Evolutionary conservation across 2,329 filamentous ascomycete genomes (phyloP), one percentile per base, ranked within the genome.

Genomic region (Chaetomiaceae sp.): DNA sequence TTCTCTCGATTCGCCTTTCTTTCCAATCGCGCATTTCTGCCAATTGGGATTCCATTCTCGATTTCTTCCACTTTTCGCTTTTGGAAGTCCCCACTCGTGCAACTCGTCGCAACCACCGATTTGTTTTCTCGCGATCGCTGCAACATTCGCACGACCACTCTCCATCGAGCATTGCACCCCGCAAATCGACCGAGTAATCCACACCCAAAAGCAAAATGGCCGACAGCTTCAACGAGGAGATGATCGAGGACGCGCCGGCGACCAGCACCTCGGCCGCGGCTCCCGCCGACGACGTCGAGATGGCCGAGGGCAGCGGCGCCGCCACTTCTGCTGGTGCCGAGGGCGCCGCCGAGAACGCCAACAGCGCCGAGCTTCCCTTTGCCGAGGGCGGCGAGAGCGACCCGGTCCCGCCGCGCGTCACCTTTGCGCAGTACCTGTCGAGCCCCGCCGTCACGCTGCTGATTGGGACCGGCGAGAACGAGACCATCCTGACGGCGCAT

Each of bases 401-500:
- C 2, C 64, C 64, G 3, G 57, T 63, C 17, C 59, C 65, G 15
- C 66, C 71, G 49, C 73, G 75, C 60, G 60, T 66, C 6, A 72
- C 70, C 33, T 85, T 82, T 61, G 68, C 78, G 46, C 77, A 74
- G 64, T 88, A 86, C 63, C 75, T 91, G 20, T 79, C 75, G 58
- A 89, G 85, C 58, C 86, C 88, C 0, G 75, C 89, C 11, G 81
- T 91, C 29, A 82, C 83, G 15, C 71, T 91, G 25, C 65, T 83
- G n/a, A 76, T 90, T 19, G 86, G 87, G 12, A 70, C 72, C 44
- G 83, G 77, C 52, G 81, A 83, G 4, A 68, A 72, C 1, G 76
- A 81, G 63, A 83, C 82, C 9, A 75, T 83, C 29, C 78, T 96
- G 54, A 85, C 83, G 22, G 89, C 89, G 6, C 91, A 96, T 69